phyloP scores from a whole-genome alignment of 495 filamentous ascomycete genomes.

The Penicillium cataractarum region DNA sequence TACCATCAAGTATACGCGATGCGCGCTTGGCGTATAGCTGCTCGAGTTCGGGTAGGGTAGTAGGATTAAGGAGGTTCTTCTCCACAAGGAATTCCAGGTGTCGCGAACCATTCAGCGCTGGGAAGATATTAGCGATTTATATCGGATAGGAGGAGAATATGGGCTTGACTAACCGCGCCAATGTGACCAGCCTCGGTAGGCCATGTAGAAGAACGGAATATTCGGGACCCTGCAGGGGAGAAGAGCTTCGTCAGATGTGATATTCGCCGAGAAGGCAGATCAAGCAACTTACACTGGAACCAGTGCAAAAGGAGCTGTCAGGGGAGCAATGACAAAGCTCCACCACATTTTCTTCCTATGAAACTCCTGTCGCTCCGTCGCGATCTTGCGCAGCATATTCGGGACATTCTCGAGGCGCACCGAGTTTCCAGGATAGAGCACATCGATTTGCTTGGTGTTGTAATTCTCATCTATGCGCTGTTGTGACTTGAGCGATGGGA shows the following conservation, averaged over 20 bases:
- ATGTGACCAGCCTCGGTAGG: slow-evolving; percentile 76
- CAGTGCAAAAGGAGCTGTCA: slow-evolving; percentile 79
- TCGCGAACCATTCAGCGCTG: slow-evolving; percentile 78
- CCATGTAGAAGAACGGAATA: slow-evolving; percentile 96
- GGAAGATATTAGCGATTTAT: slow-evolving; percentile 10
- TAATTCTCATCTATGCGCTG: slow-evolving; percentile 63
- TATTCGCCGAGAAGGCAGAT: not conserved
- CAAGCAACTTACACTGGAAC: slow-evolving; percentile 73
- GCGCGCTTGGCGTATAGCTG: slow-evolving; percentile 64
- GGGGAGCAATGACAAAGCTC: slow-evolving; percentile 80
- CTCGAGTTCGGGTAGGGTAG: slow-evolving; percentile 68
- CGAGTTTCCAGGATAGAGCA: slow-evolving; percentile 74
- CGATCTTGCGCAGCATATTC: slow-evolving; percentile 62
- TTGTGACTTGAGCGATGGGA: slow-evolving; percentile 78
- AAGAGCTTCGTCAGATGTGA: slow-evolving; percentile 14
- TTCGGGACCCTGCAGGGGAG: slow-evolving; percentile 73
- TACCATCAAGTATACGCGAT: slow-evolving; percentile 29
- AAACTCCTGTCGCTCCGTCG: slow-evolving; percentile 75
- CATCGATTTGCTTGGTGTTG: slow-evolving; percentile 68
- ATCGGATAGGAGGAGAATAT: not conserved
- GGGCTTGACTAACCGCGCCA: slow-evolving; percentile 56
- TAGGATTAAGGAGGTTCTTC: slow-evolving; percentile 64
- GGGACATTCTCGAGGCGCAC: slow-evolving; percentile 64
- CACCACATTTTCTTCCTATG: slow-evolving; percentile 77
- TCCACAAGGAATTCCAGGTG: slow-evolving; percentile 81